Base-by-base conservation (phyloP, 805 yeast species). In the Brettanomyces bruxellensis region DNA sequence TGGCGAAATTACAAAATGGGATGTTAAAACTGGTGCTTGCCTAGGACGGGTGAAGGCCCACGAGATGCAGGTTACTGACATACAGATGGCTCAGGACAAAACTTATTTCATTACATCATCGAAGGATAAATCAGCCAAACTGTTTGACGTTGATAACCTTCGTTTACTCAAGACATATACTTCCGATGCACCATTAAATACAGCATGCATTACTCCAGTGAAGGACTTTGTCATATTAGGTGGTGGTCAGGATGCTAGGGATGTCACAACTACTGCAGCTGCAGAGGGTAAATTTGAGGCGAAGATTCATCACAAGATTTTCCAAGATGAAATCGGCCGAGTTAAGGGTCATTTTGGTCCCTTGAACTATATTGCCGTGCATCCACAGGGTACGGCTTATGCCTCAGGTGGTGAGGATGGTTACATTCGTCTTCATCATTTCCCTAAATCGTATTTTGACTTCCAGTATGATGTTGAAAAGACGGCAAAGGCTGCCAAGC, bases 341-440 rank as follows among this genome's bases (percentile, higher is more conserved):
- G 91, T 93, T 44, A 87, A 86, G 69, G 99, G 99, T 48, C 99
- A 93, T 72, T 93, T 93, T 75, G 99, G 99, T 74, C 99, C 99
- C 42, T 78, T 93, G 59, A 93, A 93, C 72, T 81, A 86, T 55
- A 77, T 93, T 52, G 96, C 96, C 32, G 86, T 88, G 45, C 96
- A 89, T 67, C 99, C 99, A 47, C 83, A 81, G 58, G 99, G 98
- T 47, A 78, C 84, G 34, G 83, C 91, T 43, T 93, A 85, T 65
- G 90, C 95, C n/a, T 83, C 95, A 49, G 99, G 99, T 44, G 95
- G 96, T 62, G 99, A 93, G 75, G 99, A 93, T 72, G 99, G 99
- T 67, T 87, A 79, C 60, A 85, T 93, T 51, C 87, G 99, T 71
- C 77, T 93, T 52, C 97, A 93, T 68, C 82, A 83, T 57, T 93